Evolutionary conservation across 345 rosid species (phyloP).

Genomic region (Gossypium bickii): DNA sequence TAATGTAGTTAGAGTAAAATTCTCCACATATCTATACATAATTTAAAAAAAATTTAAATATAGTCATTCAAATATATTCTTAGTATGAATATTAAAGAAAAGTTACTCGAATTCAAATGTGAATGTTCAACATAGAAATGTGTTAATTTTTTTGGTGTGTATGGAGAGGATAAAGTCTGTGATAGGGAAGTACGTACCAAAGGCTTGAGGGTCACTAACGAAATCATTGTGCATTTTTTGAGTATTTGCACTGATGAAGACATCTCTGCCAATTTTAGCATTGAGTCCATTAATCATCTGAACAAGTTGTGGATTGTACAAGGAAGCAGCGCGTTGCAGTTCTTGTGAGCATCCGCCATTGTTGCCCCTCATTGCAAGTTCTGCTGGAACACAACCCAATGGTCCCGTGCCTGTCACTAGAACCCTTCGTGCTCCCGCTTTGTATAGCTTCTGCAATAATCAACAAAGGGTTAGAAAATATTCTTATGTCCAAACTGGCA

Average conservation of each 20-base stretch:
- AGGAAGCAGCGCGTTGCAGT: slow-evolving; percentile 52
- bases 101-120: too few species aligned
- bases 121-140: too few species aligned
- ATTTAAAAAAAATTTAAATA: too few species aligned
- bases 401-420: slow-evolving; percentile 90
- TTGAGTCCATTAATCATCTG: slow-evolving; percentile 53
- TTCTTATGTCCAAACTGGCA: neutral
- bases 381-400: slow-evolving; percentile 80
- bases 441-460: slow-evolving; percentile 18
- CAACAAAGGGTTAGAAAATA: neutral
- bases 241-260: slow-evolving; percentile 21
- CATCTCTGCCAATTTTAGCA: slow-evolving; percentile 22
- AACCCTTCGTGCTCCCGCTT: slow-evolving; percentile 71
- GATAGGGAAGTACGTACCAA: slow-evolving; percentile 17
- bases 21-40: too few species aligned
- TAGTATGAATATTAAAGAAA: too few species aligned
- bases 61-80: too few species aligned
- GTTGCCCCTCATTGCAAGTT: slow-evolving; percentile 48
- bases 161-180: too few species aligned
- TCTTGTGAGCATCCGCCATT: slow-evolving; percentile 58
- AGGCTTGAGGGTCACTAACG: slow-evolving; percentile 35
- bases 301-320: slow-evolving; percentile 59
- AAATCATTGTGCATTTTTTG: slow-evolving; percentile 32
- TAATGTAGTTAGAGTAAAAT: too few species aligned
- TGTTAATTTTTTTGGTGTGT: too few species aligned